Base-by-base conservation (phyloP, 1,139 yeast species). In the Kurtzmaniella quercitrusa region DNA sequence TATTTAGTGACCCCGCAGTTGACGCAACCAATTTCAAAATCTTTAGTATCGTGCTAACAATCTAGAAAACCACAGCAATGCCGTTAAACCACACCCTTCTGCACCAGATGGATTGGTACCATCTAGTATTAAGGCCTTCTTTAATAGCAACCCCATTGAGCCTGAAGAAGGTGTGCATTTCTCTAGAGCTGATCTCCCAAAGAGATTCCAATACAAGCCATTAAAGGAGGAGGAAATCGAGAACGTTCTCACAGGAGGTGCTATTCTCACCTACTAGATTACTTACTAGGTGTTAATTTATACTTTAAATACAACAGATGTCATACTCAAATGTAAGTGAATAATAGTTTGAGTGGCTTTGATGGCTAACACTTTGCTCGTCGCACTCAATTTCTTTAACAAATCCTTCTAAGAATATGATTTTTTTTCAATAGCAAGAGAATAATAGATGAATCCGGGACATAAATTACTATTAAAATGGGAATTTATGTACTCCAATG, bases 191-290 rank as follows among this genome's bases (percentile, higher is more conserved):
- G 78, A 82, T 47, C 75, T 88, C 48, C 88, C 96, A 1, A 50
- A 65, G 45, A 77, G 91, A 60, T 87, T 85, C 68, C 81, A 82
- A 64, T 85, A 82, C 63, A 68, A 70, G 42, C 66, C 72, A 4
- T 72, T 87, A 23, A 79, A 78, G 45, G 86, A 78, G 20, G 50
- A 56, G n/a, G 96, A 88, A 61, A 78, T 84, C 40, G 95, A 84
- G 8, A 74, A 79, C 50, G 78, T 88, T 54, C 74, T 78, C 54
- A 73, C 76, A 43, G 96, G 96, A 39, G 95, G 96, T 49, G 94
- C 95, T 36, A 30, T 30, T 14, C 34, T 30, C 34, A 30, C 34
- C 18, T 30, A 30, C 9, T 30, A 30, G 34, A 22, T 22, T 7
- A 22, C 26, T 7, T 7, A 22, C 11, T 22, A 22, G 26, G 11